Evolutionary conservation across 306 rosid genomes (phyloP), one percentile per base, ranked within the genome.

Genomic region (Cicer arietinum): DNA sequence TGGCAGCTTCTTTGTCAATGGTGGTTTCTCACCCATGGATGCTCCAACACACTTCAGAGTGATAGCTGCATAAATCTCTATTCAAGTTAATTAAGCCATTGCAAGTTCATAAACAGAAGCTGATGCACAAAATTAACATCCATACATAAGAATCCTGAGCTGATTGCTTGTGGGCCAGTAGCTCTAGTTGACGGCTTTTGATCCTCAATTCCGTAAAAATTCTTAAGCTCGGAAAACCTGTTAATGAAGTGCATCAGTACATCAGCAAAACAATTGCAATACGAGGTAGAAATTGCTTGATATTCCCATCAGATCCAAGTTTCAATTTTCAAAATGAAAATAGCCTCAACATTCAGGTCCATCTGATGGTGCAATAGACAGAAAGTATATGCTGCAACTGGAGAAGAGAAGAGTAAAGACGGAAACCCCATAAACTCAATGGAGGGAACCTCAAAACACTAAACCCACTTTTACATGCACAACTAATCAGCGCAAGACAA

Each of bases 11-110:
- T 92, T 94, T 47, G 84, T 84, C 86, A 92, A 42, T 1, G 89
- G 86, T 43, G 83, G 78, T 89, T 89, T 94, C 91, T 94, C 99
- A 69, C 97, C 95, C 66, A 94, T 84, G 61, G 99, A 90, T 74
- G 97, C 93, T 85, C 96, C 99, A 59, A 94, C 95, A 22, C 96
- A 90, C 74, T 89, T 92, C 66, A 94, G 78, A 79, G 87, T 88
- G 84, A 94, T 83, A 65, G 96, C 98, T 91, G 93, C 87, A 87
- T n/a, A 69, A 84, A 69, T 78, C 48, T 75, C 46, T 40, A 73
- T 63, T 16, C 56, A 50, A 69, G 78, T 79, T 48, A 81, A 73
- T 48, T 76, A 22, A 56, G 46, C 50, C 47, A 59, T 58, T 68
- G 16, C 13, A 48, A 51, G 47, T 70, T 67, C 30, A 58, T 39